Evolutionary conservation across 257 asterid species (phyloP).

Genomic region (Penstemon davidsonii): DNA sequence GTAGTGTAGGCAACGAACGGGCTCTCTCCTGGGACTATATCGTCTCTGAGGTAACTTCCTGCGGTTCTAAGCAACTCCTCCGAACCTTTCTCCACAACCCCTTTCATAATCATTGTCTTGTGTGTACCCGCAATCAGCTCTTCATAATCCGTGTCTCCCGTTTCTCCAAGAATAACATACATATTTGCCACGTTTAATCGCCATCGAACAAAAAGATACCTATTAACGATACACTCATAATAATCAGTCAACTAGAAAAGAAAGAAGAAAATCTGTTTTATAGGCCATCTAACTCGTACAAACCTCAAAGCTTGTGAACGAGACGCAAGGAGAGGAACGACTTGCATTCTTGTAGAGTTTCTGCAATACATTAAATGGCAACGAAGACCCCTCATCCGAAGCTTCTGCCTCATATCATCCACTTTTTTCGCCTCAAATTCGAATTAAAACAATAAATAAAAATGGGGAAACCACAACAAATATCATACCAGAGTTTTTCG

Average conservation of each 20-base stretch:
- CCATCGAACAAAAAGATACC: constrained; percentile 91
- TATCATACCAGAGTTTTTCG: neutral
- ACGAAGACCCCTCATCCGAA: constrained; percentile 85
- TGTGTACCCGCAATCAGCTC: constrained; percentile 78
- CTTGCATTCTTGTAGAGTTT: constrained; percentile 83
- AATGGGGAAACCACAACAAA: neutral
- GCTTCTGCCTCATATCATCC: constrained; percentile 83
- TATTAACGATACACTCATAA: constrained; percentile 4
- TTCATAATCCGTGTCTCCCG: constrained; percentile 85
- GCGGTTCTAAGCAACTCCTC: constrained; percentile 70
- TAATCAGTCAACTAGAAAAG: neutral
- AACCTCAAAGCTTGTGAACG: constrained; percentile 94
- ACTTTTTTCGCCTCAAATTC: constrained; percentile 65
- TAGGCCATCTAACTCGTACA: neutral
- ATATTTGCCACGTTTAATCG: constrained; percentile 70
- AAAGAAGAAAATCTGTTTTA: neutral
- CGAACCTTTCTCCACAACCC: constrained; percentile 59
- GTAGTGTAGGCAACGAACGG: constrained; percentile 45
- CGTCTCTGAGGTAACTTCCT: constrained; percentile 76
- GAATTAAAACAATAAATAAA: neutral
- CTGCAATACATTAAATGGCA: constrained; percentile 89
- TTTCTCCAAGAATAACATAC: constrained; percentile 83
- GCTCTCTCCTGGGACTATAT: constrained; percentile 66
- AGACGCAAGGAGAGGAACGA: constrained; percentile 80
- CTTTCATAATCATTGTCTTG: constrained; percentile 68